A percentile compares a stretch with the other conserved stretches of the same genome.
Evolutionary conservation across 179 eudicot genomes (phyloP).

Genomic region (Heliamphora pulchella): DNA sequence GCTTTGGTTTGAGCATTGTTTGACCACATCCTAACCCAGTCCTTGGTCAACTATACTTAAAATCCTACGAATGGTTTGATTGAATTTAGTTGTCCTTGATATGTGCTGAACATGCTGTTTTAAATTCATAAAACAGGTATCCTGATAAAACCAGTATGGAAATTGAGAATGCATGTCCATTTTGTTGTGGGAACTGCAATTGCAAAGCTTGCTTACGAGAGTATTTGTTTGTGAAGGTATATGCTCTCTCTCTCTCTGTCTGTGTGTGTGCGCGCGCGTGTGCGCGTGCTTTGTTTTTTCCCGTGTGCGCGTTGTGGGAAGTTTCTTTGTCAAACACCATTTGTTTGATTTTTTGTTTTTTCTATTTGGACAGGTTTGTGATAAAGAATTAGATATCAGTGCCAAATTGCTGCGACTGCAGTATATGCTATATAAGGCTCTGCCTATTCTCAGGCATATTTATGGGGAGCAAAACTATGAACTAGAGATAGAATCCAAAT

Average conservation of each 20-base stretch:
- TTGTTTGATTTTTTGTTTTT: background rate
- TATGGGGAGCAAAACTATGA: constrained; percentile 17
- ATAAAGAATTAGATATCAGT: constrained; percentile 9
- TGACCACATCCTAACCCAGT: background rate
- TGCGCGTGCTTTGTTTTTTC: too few relatives aligned
- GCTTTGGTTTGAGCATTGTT: background rate
- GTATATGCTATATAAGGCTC: constrained; percentile 12
- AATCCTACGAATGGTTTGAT: background rate
- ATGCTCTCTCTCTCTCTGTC: background rate
- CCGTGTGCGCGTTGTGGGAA: background rate
- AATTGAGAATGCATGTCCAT: constrained; percentile 12
- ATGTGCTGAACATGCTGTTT: background rate
- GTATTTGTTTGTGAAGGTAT: constrained; percentile 11
- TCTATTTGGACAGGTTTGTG: constrained; percentile 1
- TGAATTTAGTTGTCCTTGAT: background rate
- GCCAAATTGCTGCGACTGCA: constrained; percentile 10
- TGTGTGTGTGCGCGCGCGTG: background rate
- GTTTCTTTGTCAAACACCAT: background rate
- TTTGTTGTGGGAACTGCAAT: constrained; percentile 14
- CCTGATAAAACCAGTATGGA: constrained; percentile 10
- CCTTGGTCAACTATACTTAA: background rate
- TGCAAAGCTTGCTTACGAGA: constrained; percentile 15
- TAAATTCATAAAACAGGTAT: constrained; percentile 13
- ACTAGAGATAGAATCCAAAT: constrained; percentile 14
- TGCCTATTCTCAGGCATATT: constrained; percentile 18